Percentiles rank a stretch among this genome's conserved stretches.
phyloP scores from a whole-genome alignment of 2,329 filamentous ascomycete species.

The Thielaviopsis ethacetica region DNA sequence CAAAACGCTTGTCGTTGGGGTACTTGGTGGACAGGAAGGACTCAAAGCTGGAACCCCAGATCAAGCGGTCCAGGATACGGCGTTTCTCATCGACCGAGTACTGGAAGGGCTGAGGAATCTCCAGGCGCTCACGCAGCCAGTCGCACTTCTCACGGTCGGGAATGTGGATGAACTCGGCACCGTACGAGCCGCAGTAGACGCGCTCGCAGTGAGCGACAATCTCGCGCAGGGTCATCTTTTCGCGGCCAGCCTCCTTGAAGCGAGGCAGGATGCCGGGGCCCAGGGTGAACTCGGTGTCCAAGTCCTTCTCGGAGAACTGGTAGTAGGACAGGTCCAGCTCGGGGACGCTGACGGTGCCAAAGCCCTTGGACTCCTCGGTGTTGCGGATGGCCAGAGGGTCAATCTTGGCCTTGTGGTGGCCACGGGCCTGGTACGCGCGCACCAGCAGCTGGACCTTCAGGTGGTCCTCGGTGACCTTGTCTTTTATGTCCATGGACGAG shows the following conservation, averaged over 20 bases:
- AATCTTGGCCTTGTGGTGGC: slow-evolving; percentile 96
- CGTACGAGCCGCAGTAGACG: slow-evolving; percentile 95
- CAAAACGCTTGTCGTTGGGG: slow-evolving; percentile 98
- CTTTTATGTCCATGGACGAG: slow-evolving; percentile 53
- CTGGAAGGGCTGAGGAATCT: slow-evolving; percentile 88
- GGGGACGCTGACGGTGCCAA: slow-evolving; percentile 75
- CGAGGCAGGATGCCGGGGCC: slow-evolving; percentile 89
- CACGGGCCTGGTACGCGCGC: slow-evolving; percentile 92
- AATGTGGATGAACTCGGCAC: slow-evolving; percentile 97
- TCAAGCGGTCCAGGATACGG: slow-evolving; percentile 87
- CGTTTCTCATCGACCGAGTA: slow-evolving; percentile 98
- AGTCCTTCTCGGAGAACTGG: slow-evolving; percentile 83
- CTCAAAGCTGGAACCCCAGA: slow-evolving; percentile 98
- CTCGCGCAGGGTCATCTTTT: slow-evolving; percentile 93
- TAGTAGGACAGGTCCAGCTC: slow-evolving; percentile 90
- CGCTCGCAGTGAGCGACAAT: slow-evolving; percentile 87
- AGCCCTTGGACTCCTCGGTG: slow-evolving; percentile 52
- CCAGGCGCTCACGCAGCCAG: slow-evolving; percentile 89
- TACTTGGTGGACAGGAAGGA: slow-evolving; percentile 92
- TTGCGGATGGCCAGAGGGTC: slow-evolving; percentile 89
- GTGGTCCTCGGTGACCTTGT: slow-evolving; percentile 74
- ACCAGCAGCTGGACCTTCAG: slow-evolving; percentile 95
- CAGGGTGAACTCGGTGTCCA: slow-evolving; percentile 80
- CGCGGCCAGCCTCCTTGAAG: slow-evolving; percentile 73
- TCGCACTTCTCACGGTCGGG: slow-evolving; percentile 95